Evolutionary conservation across 2,329 filamentous ascomycete genomes (phyloP).

Genomic region (Berkeleyomyces basicola): DNA sequence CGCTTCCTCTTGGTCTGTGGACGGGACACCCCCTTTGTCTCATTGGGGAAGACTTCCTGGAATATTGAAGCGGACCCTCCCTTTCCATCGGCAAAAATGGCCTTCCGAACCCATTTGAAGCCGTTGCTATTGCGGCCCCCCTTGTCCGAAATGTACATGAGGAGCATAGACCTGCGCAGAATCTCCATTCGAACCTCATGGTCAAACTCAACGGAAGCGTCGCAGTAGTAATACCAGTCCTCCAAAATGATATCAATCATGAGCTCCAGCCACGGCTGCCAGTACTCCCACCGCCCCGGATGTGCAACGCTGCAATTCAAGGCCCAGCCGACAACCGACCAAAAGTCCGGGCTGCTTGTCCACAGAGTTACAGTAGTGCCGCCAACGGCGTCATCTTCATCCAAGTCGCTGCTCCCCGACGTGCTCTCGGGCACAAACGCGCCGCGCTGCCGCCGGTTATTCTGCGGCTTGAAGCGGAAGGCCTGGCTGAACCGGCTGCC

Average conservation of each 20-base stretch:
- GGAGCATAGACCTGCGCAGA: conserved; percentile 40
- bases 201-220: conserved; percentile 7
- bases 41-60: conserved; percentile 50
- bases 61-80: conserved; percentile 37
- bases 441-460: conserved; percentile 19
- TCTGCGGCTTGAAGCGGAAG: conserved; percentile 43
- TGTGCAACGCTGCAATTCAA: conserved; percentile 72
- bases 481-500: conserved; percentile 53
- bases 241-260: conserved; percentile 63
- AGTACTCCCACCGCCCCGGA: conserved; percentile 61
- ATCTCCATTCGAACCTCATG: conserved; percentile 15
- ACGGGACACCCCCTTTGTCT: conserved; percentile 30
- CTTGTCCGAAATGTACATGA: conserved; percentile 37
- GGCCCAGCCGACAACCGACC: conserved; percentile 77
- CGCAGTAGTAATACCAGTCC: conserved; percentile 37
- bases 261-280: conserved; percentile 64
- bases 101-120: conserved; percentile 41
- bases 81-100: conserved; percentile 50
- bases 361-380: conserved; percentile 54
- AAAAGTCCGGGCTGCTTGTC: conserved; percentile 68
- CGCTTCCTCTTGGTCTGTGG: conserved; percentile 34
- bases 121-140: conserved; percentile 29
- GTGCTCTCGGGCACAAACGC: conserved; percentile 16
- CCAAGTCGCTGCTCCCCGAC: conserved; percentile 27
- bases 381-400: conserved; percentile 35